Base-by-base conservation (phyloP, 106 monocot species). In the Cymbidium sinense region DNA sequence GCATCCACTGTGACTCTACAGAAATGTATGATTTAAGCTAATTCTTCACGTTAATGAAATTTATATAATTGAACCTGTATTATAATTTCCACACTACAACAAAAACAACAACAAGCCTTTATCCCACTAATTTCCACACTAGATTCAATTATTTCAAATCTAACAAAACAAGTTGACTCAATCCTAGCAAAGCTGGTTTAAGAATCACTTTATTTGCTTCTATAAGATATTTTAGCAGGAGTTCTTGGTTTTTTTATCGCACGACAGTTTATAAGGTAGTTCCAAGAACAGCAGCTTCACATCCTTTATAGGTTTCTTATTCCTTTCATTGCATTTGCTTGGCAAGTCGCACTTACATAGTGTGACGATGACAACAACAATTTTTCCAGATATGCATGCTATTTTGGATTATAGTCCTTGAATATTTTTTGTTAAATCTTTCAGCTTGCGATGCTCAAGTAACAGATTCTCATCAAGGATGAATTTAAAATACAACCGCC, bases 381-480 rank as follows among this genome's bases (percentile, higher is more conserved):
- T 30, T 3, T 13, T 15, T 67, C 23, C 67, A 33, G 67, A 67
- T 67, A 1, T 30, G 67, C 17, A 67, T 15, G 31, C 30, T 12
- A 13, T 0, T 3, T 30, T 67, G 31, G 25, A 31, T 33, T 4
- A 67, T 33, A 67, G 2, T 67, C 15, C 9, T 31, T 7, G 10
- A 25, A 23, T 67, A 67, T 67, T 31, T 67, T 67, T 67, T 61
- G 61, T 67, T 29, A 67, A 30, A 61, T n/a, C 67, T 67, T 67
- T 33, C 12, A 30, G 29, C 67, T 33, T 30, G 11, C 0, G 8
- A 64, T 64, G 25, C 52, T 64, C 0, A 23, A 64, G 64, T 1
- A 27, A 64, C 7, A 25, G 64, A 17, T 64, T 67, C 67, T 67
- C 67, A 17, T 67, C 67, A 67, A 67, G 33, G 28, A 30, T 67